Percentiles rank a stretch among this genome's conserved stretches.
phyloP scores from a whole-genome alignment of 176 grass and related monocot species.

The Pontederia paniculata region DNA sequence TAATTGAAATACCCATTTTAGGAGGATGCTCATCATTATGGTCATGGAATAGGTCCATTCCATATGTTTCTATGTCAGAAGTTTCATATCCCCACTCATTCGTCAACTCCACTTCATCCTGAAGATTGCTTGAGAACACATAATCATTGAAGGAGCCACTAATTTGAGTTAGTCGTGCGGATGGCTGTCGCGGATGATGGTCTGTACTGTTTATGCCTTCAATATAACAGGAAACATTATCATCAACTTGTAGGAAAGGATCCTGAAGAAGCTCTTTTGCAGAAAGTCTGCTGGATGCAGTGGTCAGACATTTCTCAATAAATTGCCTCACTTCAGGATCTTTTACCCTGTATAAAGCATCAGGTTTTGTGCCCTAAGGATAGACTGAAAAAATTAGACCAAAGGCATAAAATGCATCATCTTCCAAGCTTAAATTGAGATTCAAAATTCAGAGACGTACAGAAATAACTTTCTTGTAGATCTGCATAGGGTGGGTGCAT shows the following conservation, averaged over 20 bases:
- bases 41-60: slow-evolving; percentile 62
- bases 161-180: slow-evolving; percentile 24
- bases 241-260: slow-evolving; percentile 22
- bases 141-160: slow-evolving; percentile 40
- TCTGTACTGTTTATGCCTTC: slow-evolving; percentile 19
- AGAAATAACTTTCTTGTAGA: slow-evolving; percentile 27
- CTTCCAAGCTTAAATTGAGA: slow-evolving; percentile 1
- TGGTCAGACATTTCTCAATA: slow-evolving; percentile 8
- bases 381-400: not conserved
- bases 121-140: slow-evolving; percentile 28
- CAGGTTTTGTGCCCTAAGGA: not conserved
- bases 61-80: slow-evolving; percentile 36
- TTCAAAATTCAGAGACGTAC: slow-evolving; percentile 10
- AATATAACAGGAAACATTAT: slow-evolving; percentile 6
- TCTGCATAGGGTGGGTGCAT: slow-evolving; percentile 24
- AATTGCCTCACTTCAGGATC: slow-evolving; percentile 12
- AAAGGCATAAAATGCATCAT: not conserved
- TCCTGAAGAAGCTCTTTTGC: slow-evolving; percentile 14
- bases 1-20: slow-evolving; percentile 71
- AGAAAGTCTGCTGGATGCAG: not conserved
- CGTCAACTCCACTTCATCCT: slow-evolving; percentile 32
- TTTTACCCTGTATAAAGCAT: slow-evolving; percentile 5
- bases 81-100: slow-evolving; percentile 46
- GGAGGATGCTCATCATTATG: slow-evolving; percentile 54
- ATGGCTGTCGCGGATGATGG: slow-evolving; percentile 26